A percentile compares a stretch with the other conserved stretches of the same genome.
Conservation (phyloP, 2,329 filamentous ascomycete species). For the Lachnellula willkommii region DNA sequence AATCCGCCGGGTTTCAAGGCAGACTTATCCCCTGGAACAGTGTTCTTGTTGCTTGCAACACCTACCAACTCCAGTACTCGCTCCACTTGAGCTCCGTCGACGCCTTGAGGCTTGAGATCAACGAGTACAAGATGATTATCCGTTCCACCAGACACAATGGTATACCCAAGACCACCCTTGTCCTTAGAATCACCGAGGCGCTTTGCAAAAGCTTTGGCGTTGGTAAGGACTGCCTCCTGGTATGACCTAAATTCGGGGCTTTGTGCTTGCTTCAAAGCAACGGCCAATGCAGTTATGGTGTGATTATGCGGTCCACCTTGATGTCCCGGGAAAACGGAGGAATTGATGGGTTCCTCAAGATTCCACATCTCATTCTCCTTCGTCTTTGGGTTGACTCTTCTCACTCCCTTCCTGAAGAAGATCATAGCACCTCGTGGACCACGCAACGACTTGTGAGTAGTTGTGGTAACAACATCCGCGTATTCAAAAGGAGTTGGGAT, state of each 20-base stretch:
- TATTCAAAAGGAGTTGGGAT: slow-evolving; percentile 83
- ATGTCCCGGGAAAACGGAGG: slow-evolving; percentile 95
- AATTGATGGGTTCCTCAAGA: slow-evolving; percentile 89
- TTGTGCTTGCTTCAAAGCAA: slow-evolving; percentile 90
- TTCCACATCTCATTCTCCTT: slow-evolving; percentile 84
- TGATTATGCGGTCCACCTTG: slow-evolving; percentile 98
- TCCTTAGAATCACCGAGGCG: slow-evolving; percentile 59
- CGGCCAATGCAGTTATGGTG: slow-evolving; percentile 92
- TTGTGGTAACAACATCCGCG: slow-evolving; percentile 94
- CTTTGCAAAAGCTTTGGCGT: slow-evolving; percentile 79
- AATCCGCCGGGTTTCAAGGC: slow-evolving; percentile 90
- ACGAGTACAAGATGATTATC: slow-evolving; percentile 95
- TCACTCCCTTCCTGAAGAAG: slow-evolving; percentile 92
- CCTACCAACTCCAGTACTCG: slow-evolving; percentile 86
- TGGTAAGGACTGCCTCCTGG: slow-evolving; percentile 83
- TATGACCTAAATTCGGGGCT: slow-evolving; percentile 87
- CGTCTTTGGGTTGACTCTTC: slow-evolving; percentile 76
- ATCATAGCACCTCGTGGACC: slow-evolving; percentile 96
- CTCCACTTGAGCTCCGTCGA: slow-evolving; percentile 88
- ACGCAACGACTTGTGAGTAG: slow-evolving; percentile 94
- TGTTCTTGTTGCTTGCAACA: slow-evolving; percentile 99
- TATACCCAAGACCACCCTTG: slow-evolving; percentile 75
- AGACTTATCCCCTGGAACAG: slow-evolving; percentile 89
- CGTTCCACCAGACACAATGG: slow-evolving; percentile 86
- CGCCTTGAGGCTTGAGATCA: slow-evolving; percentile 80